These are phyloP conservation scores for Triangularia verruculosa DNA, from an alignment of 2,329 filamentous ascomycete genomes.

Conservation along the genomic window DNA sequence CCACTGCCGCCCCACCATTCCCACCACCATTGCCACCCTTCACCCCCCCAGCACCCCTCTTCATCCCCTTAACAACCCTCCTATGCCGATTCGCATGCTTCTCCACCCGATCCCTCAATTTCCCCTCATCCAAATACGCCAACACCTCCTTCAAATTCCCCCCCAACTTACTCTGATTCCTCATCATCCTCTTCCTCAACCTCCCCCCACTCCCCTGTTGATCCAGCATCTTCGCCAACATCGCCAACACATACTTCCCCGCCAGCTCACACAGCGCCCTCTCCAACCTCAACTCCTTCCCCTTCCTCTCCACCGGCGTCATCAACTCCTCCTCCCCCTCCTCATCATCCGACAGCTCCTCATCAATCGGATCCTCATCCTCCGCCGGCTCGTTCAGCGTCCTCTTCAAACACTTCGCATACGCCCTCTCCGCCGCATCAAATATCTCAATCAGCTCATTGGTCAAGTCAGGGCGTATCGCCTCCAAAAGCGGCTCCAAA, in stretches of 20 bases:
- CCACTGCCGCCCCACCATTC: conserved; percentile 30
- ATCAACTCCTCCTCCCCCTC: conserved; percentile 50
- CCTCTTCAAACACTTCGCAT: conserved; percentile 66
- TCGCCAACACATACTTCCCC: conserved; percentile 77
- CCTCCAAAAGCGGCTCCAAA: conserved; percentile 62
- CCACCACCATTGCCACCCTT: conserved; percentile 36
- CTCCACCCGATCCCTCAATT: conserved; percentile 46
- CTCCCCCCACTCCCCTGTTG: conserved; percentile 57
- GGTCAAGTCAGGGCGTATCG: conserved; percentile 61
- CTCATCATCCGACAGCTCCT: conserved; percentile 54
- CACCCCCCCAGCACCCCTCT: conserved; percentile 19
- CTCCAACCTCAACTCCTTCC: conserved; percentile 72
- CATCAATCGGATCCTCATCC: conserved; percentile 65
- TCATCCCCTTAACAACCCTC: conserved; percentile 30
- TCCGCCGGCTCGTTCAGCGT: conserved; percentile 62
- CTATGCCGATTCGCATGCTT: not conserved
- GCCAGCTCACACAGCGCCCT: conserved; percentile 82
- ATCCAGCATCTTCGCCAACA: conserved; percentile 74
- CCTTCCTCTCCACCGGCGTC: conserved; percentile 57
- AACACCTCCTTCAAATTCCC: conserved; percentile 83
- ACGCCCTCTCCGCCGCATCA: conserved; percentile 70
- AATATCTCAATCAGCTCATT: conserved; percentile 75
- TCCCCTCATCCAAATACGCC: conserved; percentile 71
- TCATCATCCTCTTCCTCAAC: conserved; percentile 67
- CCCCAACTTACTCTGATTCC: conserved; percentile 79